A percentile compares a stretch with the other conserved stretches of the same genome.
Evolutionary conservation across 2,329 filamentous ascomycete species (phyloP).

Genomic region (Neofusicoccum sp.): DNA sequence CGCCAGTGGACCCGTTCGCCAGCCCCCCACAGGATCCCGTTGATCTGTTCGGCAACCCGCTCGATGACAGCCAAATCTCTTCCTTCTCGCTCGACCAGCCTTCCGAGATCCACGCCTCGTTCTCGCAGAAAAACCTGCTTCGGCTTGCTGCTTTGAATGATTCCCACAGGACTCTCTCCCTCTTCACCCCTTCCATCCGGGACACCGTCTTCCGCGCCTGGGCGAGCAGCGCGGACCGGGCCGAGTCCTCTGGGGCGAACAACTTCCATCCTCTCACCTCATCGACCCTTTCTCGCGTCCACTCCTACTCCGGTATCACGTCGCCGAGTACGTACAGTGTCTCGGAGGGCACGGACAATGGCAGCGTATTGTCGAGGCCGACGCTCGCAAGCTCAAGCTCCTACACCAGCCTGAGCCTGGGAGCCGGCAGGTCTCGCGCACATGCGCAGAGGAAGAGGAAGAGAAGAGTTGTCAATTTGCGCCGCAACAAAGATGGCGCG

Average conservation of each 20-base stretch:
- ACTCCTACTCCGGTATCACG: slow-evolving; percentile 43
- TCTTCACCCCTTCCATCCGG: slow-evolving; percentile 88
- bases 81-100: slow-evolving; percentile 77
- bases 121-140: slow-evolving; percentile 92
- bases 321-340: slow-evolving; percentile 22
- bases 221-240: slow-evolving; percentile 75
- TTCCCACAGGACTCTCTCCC: slow-evolving; percentile 84
- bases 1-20: slow-evolving; percentile 76
- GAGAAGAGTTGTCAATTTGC: slow-evolving; percentile 78
- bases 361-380: slow-evolving; percentile 62
- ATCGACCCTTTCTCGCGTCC: slow-evolving; percentile 49
- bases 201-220: slow-evolving; percentile 92
- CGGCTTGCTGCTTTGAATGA: slow-evolving; percentile 81
- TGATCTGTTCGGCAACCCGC: slow-evolving; percentile 74
- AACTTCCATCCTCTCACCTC: slow-evolving; percentile 45
- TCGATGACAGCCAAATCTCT: slow-evolving; percentile 75
- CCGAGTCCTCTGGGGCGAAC: slow-evolving; percentile 54
- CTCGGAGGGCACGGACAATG: slow-evolving; percentile 55
- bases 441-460: slow-evolving; percentile 75
- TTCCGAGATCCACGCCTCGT: slow-evolving; percentile 82
- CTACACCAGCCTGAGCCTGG: slow-evolving; percentile 63
- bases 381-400: slow-evolving; percentile 66
- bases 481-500: slow-evolving; percentile 60
- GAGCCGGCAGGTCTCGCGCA: slow-evolving; percentile 61
- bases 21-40: slow-evolving; percentile 81